phyloP scores from a whole-genome alignment of 2,329 filamentous ascomycete species.

The Conoideocrella luteorostrata region DNA sequence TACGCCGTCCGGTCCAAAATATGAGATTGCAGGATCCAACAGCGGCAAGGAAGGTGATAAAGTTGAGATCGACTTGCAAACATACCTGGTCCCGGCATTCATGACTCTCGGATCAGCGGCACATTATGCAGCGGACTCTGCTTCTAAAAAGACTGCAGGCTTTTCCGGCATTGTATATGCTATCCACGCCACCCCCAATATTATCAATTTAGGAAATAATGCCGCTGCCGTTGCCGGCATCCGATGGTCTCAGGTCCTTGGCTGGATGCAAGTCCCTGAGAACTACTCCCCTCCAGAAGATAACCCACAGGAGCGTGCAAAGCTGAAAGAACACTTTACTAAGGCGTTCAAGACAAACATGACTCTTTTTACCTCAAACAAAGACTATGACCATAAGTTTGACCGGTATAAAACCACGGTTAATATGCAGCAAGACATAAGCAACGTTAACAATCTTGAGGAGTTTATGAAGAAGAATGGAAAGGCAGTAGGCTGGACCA shows the following conservation, averaged over 20 bases:
- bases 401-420: neutral
- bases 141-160: neutral
- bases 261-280: neutral
- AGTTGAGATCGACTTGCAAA: neutral
- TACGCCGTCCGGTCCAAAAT: too few species aligned
- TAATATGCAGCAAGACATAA: too few species aligned
- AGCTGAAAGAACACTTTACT: neutral
- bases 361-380: neutral
- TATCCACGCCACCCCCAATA: conserved; percentile 5
- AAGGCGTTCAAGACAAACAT: neutral
- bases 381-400: conserved; percentile 3
- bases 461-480: conserved; percentile 3
- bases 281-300: neutral
- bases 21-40: too few species aligned
- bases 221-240: conserved; percentile 1
- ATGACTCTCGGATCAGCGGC: neutral
- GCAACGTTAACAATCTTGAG: neutral
- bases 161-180: conserved; percentile 2
- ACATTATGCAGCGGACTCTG: neutral
- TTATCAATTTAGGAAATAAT: neutral
- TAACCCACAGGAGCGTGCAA: neutral
- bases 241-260: neutral
- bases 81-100: neutral
- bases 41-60: neutral
- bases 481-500: neutral